Evolutionary conservation across 2,329 filamentous ascomycete genomes (phyloP).

Genomic region (Venturia effusa): DNA sequence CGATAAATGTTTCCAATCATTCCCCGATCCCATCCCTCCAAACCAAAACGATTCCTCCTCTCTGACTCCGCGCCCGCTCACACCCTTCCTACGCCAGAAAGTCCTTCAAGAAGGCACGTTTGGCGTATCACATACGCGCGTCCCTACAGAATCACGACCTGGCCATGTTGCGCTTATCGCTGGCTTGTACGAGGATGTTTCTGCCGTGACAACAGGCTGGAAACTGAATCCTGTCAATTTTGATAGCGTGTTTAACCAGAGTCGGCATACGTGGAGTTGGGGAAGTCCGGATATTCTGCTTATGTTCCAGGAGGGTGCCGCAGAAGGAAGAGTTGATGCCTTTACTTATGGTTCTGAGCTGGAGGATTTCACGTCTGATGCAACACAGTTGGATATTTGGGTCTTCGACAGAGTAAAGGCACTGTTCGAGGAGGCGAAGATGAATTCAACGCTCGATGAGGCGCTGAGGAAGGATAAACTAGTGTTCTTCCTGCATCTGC

Average conservation of each 20-base stretch:
- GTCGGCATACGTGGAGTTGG: conserved; percentile 97
- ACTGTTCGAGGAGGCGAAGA: conserved; percentile 70
- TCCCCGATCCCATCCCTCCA: conserved; percentile 68
- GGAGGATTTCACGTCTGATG: conserved; percentile 83
- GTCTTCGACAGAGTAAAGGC: conserved; percentile 90
- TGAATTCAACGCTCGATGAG: conserved; percentile 62
- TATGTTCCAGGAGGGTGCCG: conserved; percentile 94
- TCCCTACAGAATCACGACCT: conserved; percentile 91
- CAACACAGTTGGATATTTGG: conserved; percentile 76
- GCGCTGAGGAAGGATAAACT: conserved; percentile 71
- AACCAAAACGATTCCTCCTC: conserved; percentile 47
- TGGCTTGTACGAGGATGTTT: conserved; percentile 94
- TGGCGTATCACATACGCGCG: conserved; percentile 90
- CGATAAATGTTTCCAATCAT: conserved; percentile 93
- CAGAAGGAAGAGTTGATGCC: conserved; percentile 77
- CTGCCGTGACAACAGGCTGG: conserved; percentile 94
- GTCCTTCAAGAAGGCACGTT: conserved; percentile 88
- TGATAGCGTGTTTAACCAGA: conserved; percentile 96
- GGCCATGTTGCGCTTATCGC: conserved; percentile 96
- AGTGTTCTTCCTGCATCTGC: conserved; percentile 89
- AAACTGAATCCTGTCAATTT: conserved; percentile 98
- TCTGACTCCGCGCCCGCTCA: conserved; percentile 65
- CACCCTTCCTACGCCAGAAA: conserved; percentile 82
- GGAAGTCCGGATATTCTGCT: conserved; percentile 93
- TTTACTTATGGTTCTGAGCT: conserved; percentile 72